phyloP scores from a whole-genome alignment of 176 grass and related monocot species.

The Alopecurus myosuroides region DNA sequence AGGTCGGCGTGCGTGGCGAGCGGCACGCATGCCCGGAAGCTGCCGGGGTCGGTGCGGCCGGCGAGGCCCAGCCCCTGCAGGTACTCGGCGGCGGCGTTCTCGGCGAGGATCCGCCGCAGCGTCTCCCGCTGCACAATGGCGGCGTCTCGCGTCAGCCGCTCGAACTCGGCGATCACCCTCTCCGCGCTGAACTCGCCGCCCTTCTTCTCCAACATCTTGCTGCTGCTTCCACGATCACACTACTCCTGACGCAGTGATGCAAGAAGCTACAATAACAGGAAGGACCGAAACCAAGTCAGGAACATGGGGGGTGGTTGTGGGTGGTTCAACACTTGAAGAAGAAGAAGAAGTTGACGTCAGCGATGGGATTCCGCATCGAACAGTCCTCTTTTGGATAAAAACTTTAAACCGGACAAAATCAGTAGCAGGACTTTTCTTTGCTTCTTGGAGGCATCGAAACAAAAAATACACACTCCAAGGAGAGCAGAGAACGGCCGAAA shows the following conservation, averaged over 20 bases:
- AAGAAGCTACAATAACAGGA: background rate
- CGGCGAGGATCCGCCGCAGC: slow-evolving; percentile 56
- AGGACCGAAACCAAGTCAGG: background rate
- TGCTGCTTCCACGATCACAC: background rate
- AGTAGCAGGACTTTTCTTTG: background rate
- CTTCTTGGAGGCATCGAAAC: background rate
- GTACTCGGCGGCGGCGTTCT: slow-evolving; percentile 56
- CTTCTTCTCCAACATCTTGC: slow-evolving; percentile 55
- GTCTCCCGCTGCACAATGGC: slow-evolving; percentile 53
- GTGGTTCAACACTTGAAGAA: background rate
- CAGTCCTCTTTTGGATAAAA: background rate
- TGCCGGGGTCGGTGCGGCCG: slow-evolving; percentile 60
- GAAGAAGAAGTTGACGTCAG: background rate
- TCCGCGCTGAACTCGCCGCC: slow-evolving; percentile 36
- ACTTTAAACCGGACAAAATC: background rate
- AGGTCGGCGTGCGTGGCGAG: slow-evolving; percentile 58
- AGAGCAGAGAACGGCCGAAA: background rate
- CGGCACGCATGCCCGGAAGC: slow-evolving; percentile 59
- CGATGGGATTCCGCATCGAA: background rate
- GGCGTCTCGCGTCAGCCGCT: slow-evolving; percentile 55
- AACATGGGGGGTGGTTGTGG: background rate
- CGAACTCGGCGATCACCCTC: slow-evolving; percentile 67
- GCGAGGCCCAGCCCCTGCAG: slow-evolving; percentile 43
- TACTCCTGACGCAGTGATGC: too few relatives aligned
- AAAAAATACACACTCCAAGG: background rate